Conservation (phyloP, 768 basidiomycete species). For the Lactarius pseudohatsudake region DNA sequence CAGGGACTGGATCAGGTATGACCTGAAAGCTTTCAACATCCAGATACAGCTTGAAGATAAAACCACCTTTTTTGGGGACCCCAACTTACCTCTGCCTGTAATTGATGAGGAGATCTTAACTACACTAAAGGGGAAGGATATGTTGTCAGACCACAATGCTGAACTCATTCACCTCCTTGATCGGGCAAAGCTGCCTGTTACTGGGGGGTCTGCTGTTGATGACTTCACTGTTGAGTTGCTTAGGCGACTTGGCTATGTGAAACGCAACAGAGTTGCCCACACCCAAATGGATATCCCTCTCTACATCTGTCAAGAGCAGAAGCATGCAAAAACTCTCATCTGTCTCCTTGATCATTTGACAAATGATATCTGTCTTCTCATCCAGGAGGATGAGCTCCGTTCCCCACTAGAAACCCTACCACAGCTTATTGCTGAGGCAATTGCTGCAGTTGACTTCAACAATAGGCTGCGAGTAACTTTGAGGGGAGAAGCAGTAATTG, state of each 20-base stretch:
- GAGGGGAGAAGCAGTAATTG: neutral
- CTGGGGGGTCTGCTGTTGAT: slow-evolving; percentile 5
- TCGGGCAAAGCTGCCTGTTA: neutral
- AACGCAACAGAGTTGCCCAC: neutral
- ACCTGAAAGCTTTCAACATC: slow-evolving; percentile 12
- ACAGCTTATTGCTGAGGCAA: neutral
- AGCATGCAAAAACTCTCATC: neutral
- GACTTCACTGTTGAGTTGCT: slow-evolving; percentile 15
- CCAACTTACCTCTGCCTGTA: neutral
- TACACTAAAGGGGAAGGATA: neutral
- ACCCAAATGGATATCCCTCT: neutral
- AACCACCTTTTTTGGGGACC: neutral
- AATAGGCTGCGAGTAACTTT: neutral
- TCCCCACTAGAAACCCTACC: no score
- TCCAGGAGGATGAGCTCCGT: slow-evolving; percentile 13
- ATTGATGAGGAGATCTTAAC: slow-evolving; percentile 3
- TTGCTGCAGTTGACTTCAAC: neutral
- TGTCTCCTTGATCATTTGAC: slow-evolving; percentile 11
- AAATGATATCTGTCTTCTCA: slow-evolving; percentile 17
- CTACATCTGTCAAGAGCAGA: neutral
- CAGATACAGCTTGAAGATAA: neutral
- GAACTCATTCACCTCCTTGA: slow-evolving; percentile 2
- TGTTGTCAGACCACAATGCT: neutral
- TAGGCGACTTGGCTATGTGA: slow-evolving; percentile 8
- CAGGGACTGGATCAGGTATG: slow-evolving; percentile 1